Evolutionary conservation across 2,329 filamentous ascomycete species (phyloP).

Genomic region (Pseudopithomyces chartarum): DNA sequence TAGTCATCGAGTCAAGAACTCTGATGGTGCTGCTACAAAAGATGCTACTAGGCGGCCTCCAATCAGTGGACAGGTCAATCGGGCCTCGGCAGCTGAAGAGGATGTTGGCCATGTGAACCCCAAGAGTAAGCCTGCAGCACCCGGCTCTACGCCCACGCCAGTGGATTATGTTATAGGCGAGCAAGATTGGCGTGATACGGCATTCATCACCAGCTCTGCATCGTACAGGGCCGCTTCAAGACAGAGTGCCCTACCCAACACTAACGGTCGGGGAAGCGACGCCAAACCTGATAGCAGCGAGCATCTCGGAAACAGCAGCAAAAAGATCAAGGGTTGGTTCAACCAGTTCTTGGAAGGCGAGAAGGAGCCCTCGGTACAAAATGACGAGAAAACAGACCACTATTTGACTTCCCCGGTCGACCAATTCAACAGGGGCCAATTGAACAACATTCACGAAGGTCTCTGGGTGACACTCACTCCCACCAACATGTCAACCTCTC

Average conservation of each 20-base stretch:
- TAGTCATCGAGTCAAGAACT: constrained; percentile 47
- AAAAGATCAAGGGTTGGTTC: constrained; percentile 32
- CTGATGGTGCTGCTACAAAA: constrained; percentile 11
- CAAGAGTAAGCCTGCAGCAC: constrained; percentile 26
- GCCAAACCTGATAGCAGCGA: constrained; percentile 76
- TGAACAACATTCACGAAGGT: constrained; percentile 66
- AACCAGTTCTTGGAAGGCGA: constrained; percentile 28
- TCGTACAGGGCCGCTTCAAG: constrained; percentile 25
- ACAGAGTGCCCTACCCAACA: constrained; percentile 20
- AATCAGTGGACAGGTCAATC: constrained; percentile 74
- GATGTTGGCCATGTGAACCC: constrained; percentile 58
- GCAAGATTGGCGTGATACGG: constrained; percentile 84
- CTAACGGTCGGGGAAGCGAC: constrained; percentile 64
- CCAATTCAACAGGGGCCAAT: constrained; percentile 24
- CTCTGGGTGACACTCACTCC: constrained; percentile 97
- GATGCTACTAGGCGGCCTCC: constrained; percentile 68
- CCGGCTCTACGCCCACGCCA: constrained; percentile 11
- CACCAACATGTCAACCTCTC: constrained; percentile 82
- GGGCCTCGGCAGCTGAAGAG: constrained; percentile 68
- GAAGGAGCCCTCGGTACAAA: constrained; percentile 21
- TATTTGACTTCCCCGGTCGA: constrained; percentile 23
- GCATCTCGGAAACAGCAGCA: constrained; percentile 53
- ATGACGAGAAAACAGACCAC: constrained; percentile 22
- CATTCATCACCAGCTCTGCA: constrained; percentile 60
- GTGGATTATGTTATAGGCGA: constrained; percentile 80